Percentiles rank a stretch among this genome's conserved stretches.
Evolutionary conservation across 2,329 filamentous ascomycete genomes (phyloP).

Genomic region (Fragosphaeria purpurea): DNA sequence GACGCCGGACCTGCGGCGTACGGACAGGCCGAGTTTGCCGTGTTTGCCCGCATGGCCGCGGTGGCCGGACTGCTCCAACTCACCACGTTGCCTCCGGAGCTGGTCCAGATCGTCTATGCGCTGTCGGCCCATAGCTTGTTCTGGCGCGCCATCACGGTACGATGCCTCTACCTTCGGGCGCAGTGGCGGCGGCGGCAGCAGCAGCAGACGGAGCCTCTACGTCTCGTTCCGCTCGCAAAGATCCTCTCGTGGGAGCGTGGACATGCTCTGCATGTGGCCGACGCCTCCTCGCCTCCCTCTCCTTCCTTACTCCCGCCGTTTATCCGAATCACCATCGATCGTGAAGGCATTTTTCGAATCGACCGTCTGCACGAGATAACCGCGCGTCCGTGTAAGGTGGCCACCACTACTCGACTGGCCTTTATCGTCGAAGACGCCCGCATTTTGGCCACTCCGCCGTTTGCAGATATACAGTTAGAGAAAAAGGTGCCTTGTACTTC

Average conservation of each 20-base stretch:
- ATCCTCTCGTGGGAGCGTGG: neutral
- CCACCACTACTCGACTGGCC: neutral
- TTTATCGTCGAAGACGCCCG: neutral
- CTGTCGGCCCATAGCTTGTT: constrained; percentile 2
- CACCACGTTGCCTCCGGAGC: neutral
- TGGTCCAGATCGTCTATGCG: neutral
- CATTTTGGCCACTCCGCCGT: neutral
- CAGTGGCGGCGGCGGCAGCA: neutral
- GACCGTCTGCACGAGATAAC: neutral
- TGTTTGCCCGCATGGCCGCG: neutral
- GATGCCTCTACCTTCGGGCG: neutral
- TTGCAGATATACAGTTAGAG: constrained; percentile 1
- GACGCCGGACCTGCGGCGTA: neutral
- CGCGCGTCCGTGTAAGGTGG: neutral
- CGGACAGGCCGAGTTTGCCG: neutral
- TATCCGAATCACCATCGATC: constrained; percentile 3
- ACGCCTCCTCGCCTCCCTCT: neutral
- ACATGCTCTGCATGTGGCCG: neutral
- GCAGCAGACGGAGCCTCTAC: neutral
- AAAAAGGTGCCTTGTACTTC: neutral
- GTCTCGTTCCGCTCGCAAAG: neutral
- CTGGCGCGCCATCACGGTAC: constrained; percentile 3
- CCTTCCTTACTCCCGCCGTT: neutral
- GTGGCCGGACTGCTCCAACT: neutral
- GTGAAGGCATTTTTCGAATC: neutral